Conservation (phyloP, 2,329 filamentous ascomycete genomes). For the Plenodomus lindquistii region DNA sequence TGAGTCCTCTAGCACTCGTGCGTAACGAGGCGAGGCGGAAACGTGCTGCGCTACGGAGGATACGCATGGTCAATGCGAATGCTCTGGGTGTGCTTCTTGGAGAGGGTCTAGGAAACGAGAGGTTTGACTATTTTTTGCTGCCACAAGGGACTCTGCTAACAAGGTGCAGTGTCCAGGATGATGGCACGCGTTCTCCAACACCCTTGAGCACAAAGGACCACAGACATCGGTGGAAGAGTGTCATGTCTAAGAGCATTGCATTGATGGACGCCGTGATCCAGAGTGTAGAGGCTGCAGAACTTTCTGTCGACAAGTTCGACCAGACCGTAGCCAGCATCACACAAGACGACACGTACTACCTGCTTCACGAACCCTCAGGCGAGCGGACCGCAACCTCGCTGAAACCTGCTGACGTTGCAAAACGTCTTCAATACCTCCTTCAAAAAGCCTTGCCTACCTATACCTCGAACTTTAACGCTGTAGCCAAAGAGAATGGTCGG, state of each 20-base stretch:
- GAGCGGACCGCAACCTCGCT: slow-evolving; percentile 40
- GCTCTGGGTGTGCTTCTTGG: slow-evolving; percentile 86
- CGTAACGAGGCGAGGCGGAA: slow-evolving; percentile 76
- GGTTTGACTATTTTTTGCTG: slow-evolving; percentile 12
- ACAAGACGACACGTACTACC: slow-evolving; percentile 53
- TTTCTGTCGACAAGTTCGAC: slow-evolving; percentile 58
- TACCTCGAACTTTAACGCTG: slow-evolving; percentile 56
- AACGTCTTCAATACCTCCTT: slow-evolving; percentile 71
- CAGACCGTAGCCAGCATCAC: slow-evolving; percentile 60
- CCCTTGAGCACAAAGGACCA: slow-evolving; percentile 53
- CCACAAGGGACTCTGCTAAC: slow-evolving; percentile 8
- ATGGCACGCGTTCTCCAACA: slow-evolving; percentile 51
- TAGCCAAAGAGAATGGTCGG: slow-evolving; percentile 70
- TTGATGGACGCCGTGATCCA: slow-evolving; percentile 84
- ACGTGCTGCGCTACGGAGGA: slow-evolving; percentile 68
- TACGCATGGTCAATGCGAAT: slow-evolving; percentile 81
- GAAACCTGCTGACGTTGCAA: slow-evolving; percentile 62
- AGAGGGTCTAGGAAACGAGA: slow-evolving; percentile 71
- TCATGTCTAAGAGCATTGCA: slow-evolving; percentile 77
- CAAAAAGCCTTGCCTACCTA: slow-evolving; percentile 70
- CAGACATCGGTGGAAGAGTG: slow-evolving; percentile 67
- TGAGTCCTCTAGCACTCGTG: slow-evolving; percentile 77
- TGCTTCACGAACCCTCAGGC: slow-evolving; percentile 44
- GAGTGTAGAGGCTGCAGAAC: slow-evolving; percentile 67
- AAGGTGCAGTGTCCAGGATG: slow-evolving; percentile 63